Conservation (phyloP, 2,329 filamentous ascomycete species). For the Pestalotiopsis sp. region DNA sequence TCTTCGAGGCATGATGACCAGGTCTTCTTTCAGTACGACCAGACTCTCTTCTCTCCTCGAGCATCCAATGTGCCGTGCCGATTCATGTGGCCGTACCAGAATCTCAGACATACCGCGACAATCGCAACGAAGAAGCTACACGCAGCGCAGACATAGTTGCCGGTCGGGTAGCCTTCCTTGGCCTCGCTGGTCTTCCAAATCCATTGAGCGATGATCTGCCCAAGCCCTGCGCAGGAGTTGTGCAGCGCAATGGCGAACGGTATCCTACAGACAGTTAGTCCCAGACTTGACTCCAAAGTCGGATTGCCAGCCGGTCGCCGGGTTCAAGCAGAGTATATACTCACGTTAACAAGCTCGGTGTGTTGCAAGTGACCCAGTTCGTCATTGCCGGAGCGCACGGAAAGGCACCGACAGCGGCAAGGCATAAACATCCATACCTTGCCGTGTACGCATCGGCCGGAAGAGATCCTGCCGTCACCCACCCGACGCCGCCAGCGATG, state of each 20-base stretch:
- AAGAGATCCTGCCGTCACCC: conserved; percentile 33
- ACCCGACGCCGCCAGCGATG: conserved; percentile 31
- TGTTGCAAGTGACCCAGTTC: conserved; percentile 42
- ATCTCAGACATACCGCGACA: conserved; percentile 22
- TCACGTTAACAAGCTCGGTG: conserved; percentile 35
- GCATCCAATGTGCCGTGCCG: conserved; percentile 21
- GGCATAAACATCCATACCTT: conserved; percentile 39
- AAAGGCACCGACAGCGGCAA: conserved; percentile 39
- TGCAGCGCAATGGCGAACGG: conserved; percentile 40
- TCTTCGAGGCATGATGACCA: neutral
- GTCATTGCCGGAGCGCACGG: conserved; percentile 37
- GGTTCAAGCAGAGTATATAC: neutral
- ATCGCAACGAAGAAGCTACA: conserved; percentile 36
- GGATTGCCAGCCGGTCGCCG: neutral
- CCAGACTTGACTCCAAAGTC: neutral
- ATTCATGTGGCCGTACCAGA: conserved; percentile 29
- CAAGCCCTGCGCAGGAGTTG: conserved; percentile 38
- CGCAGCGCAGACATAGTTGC: conserved; percentile 41
- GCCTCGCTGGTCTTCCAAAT: conserved; percentile 38
- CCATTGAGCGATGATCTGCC: conserved; percentile 42
- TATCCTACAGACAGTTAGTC: conserved; percentile 20
- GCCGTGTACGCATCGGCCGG: conserved; percentile 24
- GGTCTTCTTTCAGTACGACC: conserved; percentile 23
- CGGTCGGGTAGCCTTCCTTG: conserved; percentile 36
- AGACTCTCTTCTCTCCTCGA: conserved; percentile 23